These are phyloP conservation scores for Linnemannia elongata DNA, from an alignment of 192 early-diverging fungal species.

Conservation along the genomic window DNA sequence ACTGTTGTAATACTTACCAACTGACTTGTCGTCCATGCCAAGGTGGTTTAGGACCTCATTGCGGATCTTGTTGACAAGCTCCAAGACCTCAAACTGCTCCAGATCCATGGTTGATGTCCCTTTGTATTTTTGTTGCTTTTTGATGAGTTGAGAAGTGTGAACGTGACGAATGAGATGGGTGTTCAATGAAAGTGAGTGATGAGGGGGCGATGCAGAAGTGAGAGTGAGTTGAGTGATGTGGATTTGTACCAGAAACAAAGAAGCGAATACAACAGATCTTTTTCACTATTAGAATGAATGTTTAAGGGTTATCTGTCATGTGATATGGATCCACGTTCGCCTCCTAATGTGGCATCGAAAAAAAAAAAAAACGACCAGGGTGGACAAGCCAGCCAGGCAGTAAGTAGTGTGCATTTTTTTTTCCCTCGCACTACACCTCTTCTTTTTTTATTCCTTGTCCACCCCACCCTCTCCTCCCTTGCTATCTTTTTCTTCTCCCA, in stretches of 20 bases:
- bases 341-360: not conserved
- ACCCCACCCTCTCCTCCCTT: not conserved
- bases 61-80: constrained; percentile 90
- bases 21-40: constrained; percentile 88
- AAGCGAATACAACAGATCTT: not conserved
- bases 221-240: not conserved
- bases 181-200: not conserved
- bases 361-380: not conserved
- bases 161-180: not conserved
- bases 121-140: not conserved
- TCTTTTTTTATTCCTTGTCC: not conserved
- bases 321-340: not conserved
- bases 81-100: constrained; percentile 88
- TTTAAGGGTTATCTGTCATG: not conserved
- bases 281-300: not conserved
- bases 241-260: not conserved
- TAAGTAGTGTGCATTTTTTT: not conserved
- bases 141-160: not conserved
- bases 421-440: not conserved
- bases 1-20: constrained; percentile 50
- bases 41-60: constrained; percentile 94
- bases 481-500: not conserved
- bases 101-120: constrained; percentile 62
- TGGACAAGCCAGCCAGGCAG: not conserved
- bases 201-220: not conserved